Conservation (phyloP, 2,329 filamentous ascomycete species). For the Triangularia verruculosa region DNA sequence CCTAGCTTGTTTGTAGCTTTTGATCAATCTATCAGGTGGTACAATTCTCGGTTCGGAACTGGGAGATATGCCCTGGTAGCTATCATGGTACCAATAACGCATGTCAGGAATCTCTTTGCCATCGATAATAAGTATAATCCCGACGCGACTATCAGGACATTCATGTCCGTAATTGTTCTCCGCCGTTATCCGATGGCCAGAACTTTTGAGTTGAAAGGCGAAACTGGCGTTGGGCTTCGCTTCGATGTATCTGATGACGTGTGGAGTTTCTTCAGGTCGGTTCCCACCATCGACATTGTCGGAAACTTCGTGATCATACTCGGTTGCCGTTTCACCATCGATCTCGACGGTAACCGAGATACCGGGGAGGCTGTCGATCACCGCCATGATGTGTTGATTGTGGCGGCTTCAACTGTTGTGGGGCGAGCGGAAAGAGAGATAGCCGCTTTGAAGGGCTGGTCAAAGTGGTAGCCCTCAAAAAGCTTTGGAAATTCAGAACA, state of each 20-base stretch:
- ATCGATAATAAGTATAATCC: not conserved
- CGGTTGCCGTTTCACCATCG: not conserved
- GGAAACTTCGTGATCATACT: not conserved
- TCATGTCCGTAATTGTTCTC: not conserved
- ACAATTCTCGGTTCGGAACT: not conserved
- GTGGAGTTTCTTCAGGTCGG: not conserved
- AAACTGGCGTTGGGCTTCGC: constrained; percentile 8
- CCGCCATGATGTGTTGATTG: not conserved
- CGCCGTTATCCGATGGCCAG: not conserved
- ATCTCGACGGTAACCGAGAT: not conserved
- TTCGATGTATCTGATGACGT: constrained; percentile 13
- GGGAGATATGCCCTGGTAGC: not conserved
- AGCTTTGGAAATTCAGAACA: no score
- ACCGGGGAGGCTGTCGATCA: not conserved
- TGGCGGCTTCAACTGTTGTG: not conserved
- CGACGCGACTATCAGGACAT: not conserved
- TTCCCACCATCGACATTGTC: not conserved
- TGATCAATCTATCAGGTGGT: not conserved
- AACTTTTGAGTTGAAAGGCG: not conserved
- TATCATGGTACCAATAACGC: not conserved
- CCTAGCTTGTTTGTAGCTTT: no score
- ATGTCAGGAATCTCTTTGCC: not conserved
- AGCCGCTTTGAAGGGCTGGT: not conserved
- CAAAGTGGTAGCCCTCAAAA: not conserved
- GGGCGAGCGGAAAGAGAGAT: not conserved